These are phyloP conservation scores for Cadophora malorum DNA, from an alignment of 2,329 filamentous ascomycete species.

Conservation along the genomic window DNA sequence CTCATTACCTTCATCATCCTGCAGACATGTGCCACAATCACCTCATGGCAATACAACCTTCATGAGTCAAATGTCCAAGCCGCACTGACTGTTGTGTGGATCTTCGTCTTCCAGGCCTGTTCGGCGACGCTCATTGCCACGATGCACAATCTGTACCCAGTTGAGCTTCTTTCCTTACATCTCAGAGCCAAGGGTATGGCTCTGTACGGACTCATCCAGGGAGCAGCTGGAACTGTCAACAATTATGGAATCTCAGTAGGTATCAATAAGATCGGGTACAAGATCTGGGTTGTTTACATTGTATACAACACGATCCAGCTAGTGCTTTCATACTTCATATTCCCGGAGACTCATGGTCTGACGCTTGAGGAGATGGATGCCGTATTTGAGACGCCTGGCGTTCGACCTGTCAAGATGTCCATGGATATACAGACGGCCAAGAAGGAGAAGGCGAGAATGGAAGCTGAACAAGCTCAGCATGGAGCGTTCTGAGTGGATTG, in stretches of 20 bases:
- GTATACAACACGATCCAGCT: conserved; percentile 55
- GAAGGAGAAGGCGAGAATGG: conserved; percentile 41
- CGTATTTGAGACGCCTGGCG: conserved; percentile 58
- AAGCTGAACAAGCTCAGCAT: conserved; percentile 18
- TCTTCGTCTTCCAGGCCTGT: conserved; percentile 56
- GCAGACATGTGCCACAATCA: conserved; percentile 54
- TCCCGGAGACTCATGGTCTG: conserved; percentile 77
- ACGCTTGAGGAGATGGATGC: conserved; percentile 75
- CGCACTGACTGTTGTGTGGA: conserved; percentile 53
- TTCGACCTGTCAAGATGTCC: conserved; percentile 52
- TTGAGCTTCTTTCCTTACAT: conserved; percentile 47
- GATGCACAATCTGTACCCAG: conserved; percentile 45
- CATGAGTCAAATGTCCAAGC: conserved; percentile 32
- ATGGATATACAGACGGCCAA: conserved; percentile 50
- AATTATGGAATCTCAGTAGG: conserved; percentile 54
- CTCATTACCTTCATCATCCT: conserved; percentile 52
- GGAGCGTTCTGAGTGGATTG: conserved; percentile 15
- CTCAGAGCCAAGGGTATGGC: conserved; percentile 48
- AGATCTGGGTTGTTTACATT: conserved; percentile 59
- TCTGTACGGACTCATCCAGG: conserved; percentile 41
- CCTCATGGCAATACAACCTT: conserved; percentile 53
- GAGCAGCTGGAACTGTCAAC: conserved; percentile 42
- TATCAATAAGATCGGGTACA: conserved; percentile 55
- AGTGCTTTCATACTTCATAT: conserved; percentile 58
- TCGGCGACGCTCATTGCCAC: conserved; percentile 53